These are phyloP conservation scores for Eragrostis nindensis DNA, from an alignment of 176 grass and related monocot species.

Conservation along the genomic window DNA sequence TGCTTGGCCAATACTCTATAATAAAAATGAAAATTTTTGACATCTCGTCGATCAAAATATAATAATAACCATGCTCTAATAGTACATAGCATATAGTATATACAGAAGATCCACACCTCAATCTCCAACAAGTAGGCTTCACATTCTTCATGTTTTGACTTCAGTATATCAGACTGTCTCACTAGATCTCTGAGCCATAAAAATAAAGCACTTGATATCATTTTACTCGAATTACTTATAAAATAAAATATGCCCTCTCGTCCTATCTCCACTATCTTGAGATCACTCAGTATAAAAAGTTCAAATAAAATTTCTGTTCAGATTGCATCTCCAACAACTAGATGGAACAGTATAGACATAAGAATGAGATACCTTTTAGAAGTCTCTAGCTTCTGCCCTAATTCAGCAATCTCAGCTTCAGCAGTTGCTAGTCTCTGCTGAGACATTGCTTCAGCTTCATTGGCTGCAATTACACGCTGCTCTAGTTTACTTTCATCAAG, in stretches of 20 bases:
- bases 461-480: slow-evolving; percentile 84
- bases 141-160: slow-evolving; percentile 89
- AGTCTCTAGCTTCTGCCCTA: slow-evolving; percentile 75
- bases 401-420: slow-evolving; percentile 93
- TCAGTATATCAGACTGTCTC: slow-evolving; percentile 69
- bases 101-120: slow-evolving; percentile 60
- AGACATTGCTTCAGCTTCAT: slow-evolving; percentile 94
- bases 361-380: slow-evolving; percentile 64
- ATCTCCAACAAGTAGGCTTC: slow-evolving; percentile 79
- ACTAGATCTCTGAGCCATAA: slow-evolving; percentile 55
- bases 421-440: slow-evolving; percentile 81
- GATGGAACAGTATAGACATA: slow-evolving; percentile 2
- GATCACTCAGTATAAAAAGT: slow-evolving; percentile 6
- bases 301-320: slow-evolving; percentile 3
- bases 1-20: slow-evolving; percentile 89
- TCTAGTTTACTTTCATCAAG: slow-evolving; percentile 94
- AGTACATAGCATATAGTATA: slow-evolving; percentile 1
- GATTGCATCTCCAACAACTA: slow-evolving; percentile 21
- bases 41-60: slow-evolving; percentile 1
- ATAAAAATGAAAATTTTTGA: slow-evolving; percentile 30
- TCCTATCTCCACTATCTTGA: slow-evolving; percentile 31
- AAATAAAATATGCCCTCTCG: slow-evolving; percentile 7
- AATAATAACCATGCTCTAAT: slow-evolving; percentile 2
- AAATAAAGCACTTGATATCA: slow-evolving; percentile 33
- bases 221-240: slow-evolving; percentile 24